phyloP scores from a whole-genome alignment of 352 stramenopile species.

The Elongisporangium anandrum region DNA sequence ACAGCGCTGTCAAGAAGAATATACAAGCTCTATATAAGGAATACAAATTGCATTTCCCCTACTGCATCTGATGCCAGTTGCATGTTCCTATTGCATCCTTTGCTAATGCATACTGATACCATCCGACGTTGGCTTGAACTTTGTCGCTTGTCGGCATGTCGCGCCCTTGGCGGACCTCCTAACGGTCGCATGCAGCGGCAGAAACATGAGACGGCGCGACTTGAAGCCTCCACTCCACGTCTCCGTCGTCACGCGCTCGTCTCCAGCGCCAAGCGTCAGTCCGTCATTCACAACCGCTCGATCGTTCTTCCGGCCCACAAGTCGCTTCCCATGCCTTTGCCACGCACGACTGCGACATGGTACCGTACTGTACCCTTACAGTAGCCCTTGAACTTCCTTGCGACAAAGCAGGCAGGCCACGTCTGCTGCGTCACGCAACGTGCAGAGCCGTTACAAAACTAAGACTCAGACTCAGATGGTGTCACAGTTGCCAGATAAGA shows the following conservation, averaged over 20 bases:
- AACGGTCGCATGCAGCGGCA: not conserved
- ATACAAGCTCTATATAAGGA: no score
- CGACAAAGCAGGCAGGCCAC: not conserved
- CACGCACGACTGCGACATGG: not conserved
- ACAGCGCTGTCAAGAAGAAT: not conserved
- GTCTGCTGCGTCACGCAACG: not conserved
- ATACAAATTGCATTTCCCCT: no score
- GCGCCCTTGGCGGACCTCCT: not conserved
- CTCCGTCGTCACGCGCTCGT: not conserved
- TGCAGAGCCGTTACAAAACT: not conserved
- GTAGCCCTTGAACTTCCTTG: not conserved
- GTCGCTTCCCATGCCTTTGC: not conserved
- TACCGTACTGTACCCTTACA: not conserved
- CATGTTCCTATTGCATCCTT: no score
- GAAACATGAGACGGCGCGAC: not conserved
- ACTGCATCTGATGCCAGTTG: no score
- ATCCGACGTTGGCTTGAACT: not conserved
- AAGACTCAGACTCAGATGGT: not conserved
- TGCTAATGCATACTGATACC: not conserved
- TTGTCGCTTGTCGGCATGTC: not conserved
- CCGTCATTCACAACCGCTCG: not conserved
- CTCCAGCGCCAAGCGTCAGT: not conserved
- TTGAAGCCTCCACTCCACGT: not conserved
- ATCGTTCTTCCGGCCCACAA: not conserved
- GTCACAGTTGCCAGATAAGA: not conserved